Evolutionary conservation across 2,329 filamentous ascomycete genomes (phyloP).

Genomic region (Tolypocladium inflatum): DNA sequence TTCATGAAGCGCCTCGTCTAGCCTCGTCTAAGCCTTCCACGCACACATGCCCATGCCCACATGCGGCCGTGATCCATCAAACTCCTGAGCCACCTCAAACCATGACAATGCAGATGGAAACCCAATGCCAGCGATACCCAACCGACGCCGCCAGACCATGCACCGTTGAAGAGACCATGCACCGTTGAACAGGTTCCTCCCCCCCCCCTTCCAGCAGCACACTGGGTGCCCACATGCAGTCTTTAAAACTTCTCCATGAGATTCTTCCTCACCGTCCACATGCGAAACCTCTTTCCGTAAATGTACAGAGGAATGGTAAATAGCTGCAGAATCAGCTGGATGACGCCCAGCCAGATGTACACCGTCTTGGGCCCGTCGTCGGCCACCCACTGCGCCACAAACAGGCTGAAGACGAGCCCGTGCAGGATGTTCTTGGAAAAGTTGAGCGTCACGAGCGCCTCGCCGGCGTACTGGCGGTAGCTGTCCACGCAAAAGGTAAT

Average conservation of each 20-base stretch:
- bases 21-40: too few relatives aligned
- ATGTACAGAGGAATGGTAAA: slow-evolving; percentile 88
- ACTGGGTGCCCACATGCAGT: neutral
- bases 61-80: too few relatives aligned
- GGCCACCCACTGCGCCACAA: slow-evolving; percentile 78
- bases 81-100: too few relatives aligned
- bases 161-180: too few relatives aligned
- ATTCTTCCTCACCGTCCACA: slow-evolving; percentile 87
- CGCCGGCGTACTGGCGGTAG: slow-evolving; percentile 86
- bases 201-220: neutral
- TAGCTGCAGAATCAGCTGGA: slow-evolving; percentile 68
- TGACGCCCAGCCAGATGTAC: slow-evolving; percentile 74
- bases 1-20: too few relatives aligned
- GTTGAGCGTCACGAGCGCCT: slow-evolving; percentile 89
- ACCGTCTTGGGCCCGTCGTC: slow-evolving; percentile 65
- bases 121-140: neutral
- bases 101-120: too few relatives aligned
- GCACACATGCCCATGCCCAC: too few relatives aligned
- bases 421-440: slow-evolving; percentile 93
- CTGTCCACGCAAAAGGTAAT: slow-evolving; percentile 94
- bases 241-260: slow-evolving; percentile 66
- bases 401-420: slow-evolving; percentile 78
- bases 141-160: neutral
- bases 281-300: slow-evolving; percentile 78
- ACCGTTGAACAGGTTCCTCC: neutral